phyloP scores from a whole-genome alignment of 441 rosid genomes.

The Monsonia emarginata region DNA sequence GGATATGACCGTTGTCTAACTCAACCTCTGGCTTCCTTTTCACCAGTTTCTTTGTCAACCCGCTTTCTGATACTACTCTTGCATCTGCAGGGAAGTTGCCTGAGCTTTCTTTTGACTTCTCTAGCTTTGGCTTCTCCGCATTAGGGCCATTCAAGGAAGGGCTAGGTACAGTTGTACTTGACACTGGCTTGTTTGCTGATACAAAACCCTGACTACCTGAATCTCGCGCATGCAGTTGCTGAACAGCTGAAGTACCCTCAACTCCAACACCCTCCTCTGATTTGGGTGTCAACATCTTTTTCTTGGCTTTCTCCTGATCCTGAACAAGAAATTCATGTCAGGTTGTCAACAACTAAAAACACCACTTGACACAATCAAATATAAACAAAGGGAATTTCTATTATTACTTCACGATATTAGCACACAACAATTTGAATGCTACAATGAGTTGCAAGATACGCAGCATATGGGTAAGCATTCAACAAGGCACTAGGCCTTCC shows the following conservation, averaged over 20 bases:
- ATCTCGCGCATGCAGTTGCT: constrained; percentile 30
- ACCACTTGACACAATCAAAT: neutral
- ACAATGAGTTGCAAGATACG: too few relatives aligned
- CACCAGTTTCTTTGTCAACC: constrained; percentile 37
- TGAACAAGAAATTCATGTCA: constrained; percentile 12
- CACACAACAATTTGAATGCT: neutral
- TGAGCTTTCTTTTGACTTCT: constrained; percentile 45
- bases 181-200: constrained; percentile 27
- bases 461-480: too few relatives aligned
- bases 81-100: constrained; percentile 36
- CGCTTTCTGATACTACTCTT: constrained; percentile 35
- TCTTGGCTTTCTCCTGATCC: constrained; percentile 48
- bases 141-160: constrained; percentile 27
- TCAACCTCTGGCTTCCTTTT: constrained; percentile 59
- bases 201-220: constrained; percentile 32
- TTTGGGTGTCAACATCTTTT: constrained; percentile 34
- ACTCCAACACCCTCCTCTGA: constrained; percentile 32
- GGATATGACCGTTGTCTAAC: constrained; percentile 14
- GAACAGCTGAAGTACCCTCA: constrained; percentile 30
- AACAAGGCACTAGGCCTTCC: too few relatives aligned
- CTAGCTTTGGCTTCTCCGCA: constrained; percentile 41
- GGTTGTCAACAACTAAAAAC: neutral
- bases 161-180: constrained; percentile 30
- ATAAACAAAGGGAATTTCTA: neutral
- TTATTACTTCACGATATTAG: neutral